Conservation (phyloP, 306 rosid genomes). For the Prosopis cineraria region DNA sequence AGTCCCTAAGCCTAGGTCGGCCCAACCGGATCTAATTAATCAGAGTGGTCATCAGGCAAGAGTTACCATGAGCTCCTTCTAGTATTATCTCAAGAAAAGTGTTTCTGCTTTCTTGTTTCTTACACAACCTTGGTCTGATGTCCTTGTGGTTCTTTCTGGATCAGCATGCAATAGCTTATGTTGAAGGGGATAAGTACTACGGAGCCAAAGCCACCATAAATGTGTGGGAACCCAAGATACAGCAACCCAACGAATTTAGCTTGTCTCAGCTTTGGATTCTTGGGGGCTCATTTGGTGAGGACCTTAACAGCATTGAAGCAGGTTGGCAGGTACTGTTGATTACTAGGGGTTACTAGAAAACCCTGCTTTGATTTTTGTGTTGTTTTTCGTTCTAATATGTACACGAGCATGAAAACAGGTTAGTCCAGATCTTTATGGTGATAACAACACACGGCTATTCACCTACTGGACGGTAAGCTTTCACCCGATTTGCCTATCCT, state of each 20-base stretch:
- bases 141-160: conserved; percentile 24
- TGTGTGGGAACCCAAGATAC: conserved; percentile 98
- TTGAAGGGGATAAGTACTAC: conserved; percentile 87
- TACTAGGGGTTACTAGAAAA: neutral
- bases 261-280: conserved; percentile 96
- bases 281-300: conserved; percentile 98
- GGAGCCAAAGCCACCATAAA: conserved; percentile 99
- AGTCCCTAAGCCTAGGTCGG: conserved; percentile 87
- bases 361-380: neutral
- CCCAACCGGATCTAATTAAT: conserved; percentile 85
- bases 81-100: neutral
- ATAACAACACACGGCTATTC: conserved; percentile 93
- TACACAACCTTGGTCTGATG: neutral
- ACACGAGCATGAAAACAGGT: conserved; percentile 55
- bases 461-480: conserved; percentile 96
- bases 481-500: neutral
- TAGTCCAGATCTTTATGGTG: conserved; percentile 93
- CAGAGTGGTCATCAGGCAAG: conserved; percentile 98
- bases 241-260: conserved; percentile 93
- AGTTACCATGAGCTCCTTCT: neutral
- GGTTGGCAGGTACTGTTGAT: conserved; percentile 89
- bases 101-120: neutral
- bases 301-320: conserved; percentile 99
- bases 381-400: conserved; percentile 5
- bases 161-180: conserved; percentile 98